Evolutionary conservation across 768 basidiomycete species (phyloP).

Genomic region (Ramaria rubella): DNA sequence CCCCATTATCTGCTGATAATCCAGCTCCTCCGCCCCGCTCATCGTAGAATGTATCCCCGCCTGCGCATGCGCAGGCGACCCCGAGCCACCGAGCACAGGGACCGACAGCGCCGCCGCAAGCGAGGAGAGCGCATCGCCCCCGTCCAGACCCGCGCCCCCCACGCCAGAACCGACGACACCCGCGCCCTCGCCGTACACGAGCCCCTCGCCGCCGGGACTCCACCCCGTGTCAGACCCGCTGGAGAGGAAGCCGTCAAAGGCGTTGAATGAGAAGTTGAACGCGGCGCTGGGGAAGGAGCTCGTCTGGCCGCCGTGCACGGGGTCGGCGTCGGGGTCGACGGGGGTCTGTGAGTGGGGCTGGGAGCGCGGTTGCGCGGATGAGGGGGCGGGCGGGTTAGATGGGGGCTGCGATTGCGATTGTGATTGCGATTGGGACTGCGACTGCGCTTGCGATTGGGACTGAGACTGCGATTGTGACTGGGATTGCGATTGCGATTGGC

Average conservation of each 20-base stretch:
- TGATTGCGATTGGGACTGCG: not conserved
- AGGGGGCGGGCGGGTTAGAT: not conserved
- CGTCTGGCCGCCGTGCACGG: not conserved
- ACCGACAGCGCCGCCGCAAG: conserved; percentile 55
- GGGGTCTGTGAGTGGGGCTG: not conserved
- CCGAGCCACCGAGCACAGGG: conserved; percentile 64
- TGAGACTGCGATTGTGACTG: not conserved
- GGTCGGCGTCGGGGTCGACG: not conserved
- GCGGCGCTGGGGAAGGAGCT: conserved; percentile 1
- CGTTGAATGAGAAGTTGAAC: not conserved
- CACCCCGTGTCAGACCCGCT: not conserved
- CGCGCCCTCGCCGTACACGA: not conserved
- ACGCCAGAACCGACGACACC: not conserved
- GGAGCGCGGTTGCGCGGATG: not conserved
- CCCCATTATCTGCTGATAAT: conserved; percentile 58
- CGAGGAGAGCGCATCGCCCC: conserved; percentile 16
- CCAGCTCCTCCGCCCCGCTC: conserved; percentile 39
- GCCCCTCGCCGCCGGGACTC: not conserved
- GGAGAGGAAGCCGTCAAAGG: not conserved
- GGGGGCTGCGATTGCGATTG: not conserved
- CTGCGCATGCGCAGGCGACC: conserved; percentile 63
- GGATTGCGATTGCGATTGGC: not conserved
- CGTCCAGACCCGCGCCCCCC: not conserved
- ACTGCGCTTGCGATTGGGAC: not conserved
- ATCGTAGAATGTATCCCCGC: conserved; percentile 43